A percentile compares a stretch with the other conserved stretches of the same genome.
These are phyloP conservation scores for Tricholoma sp. DNA, from an alignment of 768 basidiomycete species.

Conservation along the genomic window DNA sequence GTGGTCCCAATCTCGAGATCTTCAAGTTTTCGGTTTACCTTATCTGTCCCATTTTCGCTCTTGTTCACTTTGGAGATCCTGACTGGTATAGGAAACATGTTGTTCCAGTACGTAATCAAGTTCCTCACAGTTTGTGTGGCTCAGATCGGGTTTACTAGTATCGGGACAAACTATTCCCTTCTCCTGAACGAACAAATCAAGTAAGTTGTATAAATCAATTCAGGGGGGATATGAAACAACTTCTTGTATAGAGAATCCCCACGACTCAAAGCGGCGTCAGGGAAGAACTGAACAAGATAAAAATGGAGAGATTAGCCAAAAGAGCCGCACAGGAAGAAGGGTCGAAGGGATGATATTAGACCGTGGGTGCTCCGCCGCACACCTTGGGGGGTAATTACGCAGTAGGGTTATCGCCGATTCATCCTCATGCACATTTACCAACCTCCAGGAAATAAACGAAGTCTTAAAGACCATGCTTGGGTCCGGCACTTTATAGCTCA, in stretches of 20 bases:
- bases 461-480: too few relatives aligned
- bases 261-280: conserved; percentile 60
- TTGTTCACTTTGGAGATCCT: conserved; percentile 84
- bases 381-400: too few relatives aligned
- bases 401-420: too few relatives aligned
- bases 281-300: conserved; percentile 68
- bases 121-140: background rate
- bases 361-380: background rate
- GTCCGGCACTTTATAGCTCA: too few relatives aligned
- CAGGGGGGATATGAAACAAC: conserved; percentile 1
- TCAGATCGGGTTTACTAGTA: conserved; percentile 39
- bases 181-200: conserved; percentile 48
- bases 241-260: conserved; percentile 45
- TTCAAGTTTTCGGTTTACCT: conserved; percentile 89
- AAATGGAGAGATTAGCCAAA: conserved; percentile 49
- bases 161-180: conserved; percentile 66
- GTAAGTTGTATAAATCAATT: conserved; percentile 23
- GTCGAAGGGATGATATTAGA: conserved; percentile 8
- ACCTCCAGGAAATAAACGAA: too few relatives aligned
- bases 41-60: conserved; percentile 74
- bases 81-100: conserved; percentile 81
- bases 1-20: conserved; percentile 73
- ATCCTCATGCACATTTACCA: too few relatives aligned
- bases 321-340: conserved; percentile 39
- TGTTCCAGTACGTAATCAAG: conserved; percentile 50